These are phyloP conservation scores for Tricholoma terreum DNA, from an alignment of 768 basidiomycete genomes.

Conservation along the genomic window DNA sequence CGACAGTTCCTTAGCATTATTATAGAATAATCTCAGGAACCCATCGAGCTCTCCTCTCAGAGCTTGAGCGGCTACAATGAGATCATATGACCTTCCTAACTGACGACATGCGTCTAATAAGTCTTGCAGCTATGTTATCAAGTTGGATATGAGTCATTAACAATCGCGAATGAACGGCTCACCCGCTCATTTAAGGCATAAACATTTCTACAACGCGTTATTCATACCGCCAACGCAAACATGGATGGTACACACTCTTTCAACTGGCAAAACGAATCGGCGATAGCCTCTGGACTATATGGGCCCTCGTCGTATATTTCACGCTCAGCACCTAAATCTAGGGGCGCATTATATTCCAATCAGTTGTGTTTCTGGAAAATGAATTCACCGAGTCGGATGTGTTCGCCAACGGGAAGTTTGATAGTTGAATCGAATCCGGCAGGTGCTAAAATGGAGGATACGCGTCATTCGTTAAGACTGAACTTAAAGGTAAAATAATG, in stretches of 20 bases:
- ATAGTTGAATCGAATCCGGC: not conserved
- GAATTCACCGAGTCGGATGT: not conserved
- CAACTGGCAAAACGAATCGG: not conserved
- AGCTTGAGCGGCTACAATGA: conserved; percentile 3
- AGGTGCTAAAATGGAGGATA: not conserved
- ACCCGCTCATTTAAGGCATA: not conserved
- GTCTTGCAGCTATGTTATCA: too few relatives aligned
- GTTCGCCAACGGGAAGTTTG: not conserved
- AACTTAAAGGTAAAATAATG: not conserved
- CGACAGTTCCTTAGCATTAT: conserved; percentile 1
- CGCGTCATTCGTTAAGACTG: too few relatives aligned
- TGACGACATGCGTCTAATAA: too few relatives aligned
- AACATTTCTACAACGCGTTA: not conserved
- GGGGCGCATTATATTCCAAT: not conserved
- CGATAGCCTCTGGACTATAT: not conserved
- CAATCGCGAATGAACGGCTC: not conserved
- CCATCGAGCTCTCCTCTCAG: not conserved
- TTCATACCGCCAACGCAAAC: too few relatives aligned
- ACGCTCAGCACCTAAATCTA: not conserved
- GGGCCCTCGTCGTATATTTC: too few relatives aligned
- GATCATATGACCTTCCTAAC: conserved; percentile 9
- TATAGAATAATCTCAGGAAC: conserved; percentile 1
- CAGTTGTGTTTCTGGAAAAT: too few relatives aligned
- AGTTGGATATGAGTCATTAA: not conserved
- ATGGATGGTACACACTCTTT: not conserved